Percentiles rank a stretch among this genome's conserved stretches.
These are phyloP conservation scores for Ilyonectria mors-panacis DNA, from an alignment of 2,329 filamentous ascomycete genomes.

Conservation along the genomic window DNA sequence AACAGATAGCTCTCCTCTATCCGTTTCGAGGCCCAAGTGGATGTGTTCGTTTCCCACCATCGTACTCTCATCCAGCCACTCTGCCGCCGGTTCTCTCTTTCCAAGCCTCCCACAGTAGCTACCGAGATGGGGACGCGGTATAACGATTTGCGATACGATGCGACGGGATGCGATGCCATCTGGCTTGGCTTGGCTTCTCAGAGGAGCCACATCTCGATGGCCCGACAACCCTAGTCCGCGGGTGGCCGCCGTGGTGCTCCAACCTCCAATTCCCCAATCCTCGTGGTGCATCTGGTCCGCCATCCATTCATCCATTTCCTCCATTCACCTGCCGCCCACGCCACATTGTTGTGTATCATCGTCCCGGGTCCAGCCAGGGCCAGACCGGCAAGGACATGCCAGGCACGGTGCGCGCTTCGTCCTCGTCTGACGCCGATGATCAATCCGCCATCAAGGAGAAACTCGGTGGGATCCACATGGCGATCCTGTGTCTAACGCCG, in stretches of 20 bases:
- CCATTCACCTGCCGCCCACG: too few species aligned
- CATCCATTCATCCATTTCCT: conserved; percentile 21
- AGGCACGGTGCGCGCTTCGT: conserved; percentile 3
- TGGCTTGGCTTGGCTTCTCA: conserved; percentile 7
- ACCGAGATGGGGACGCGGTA: conserved; percentile 12
- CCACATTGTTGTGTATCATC: too few species aligned
- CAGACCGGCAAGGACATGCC: conserved; percentile 16
- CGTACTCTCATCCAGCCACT: conserved; percentile 20
- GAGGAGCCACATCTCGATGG: conserved; percentile 15
- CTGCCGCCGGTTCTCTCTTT: conserved; percentile 9
- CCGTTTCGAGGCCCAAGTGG: conserved; percentile 26
- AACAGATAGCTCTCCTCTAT: conserved; percentile 25
- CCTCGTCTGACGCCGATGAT: conserved; percentile 14
- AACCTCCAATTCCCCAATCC: not conserved
- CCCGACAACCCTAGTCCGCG: not conserved
- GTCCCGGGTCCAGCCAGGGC: too few species aligned
- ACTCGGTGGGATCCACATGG: conserved; percentile 40
- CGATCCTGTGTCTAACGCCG: conserved; percentile 38
- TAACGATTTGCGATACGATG: conserved; percentile 23
- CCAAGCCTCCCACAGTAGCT: not conserved
- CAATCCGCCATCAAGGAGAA: conserved; percentile 40
- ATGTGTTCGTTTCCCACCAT: conserved; percentile 24
- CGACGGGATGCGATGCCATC: conserved; percentile 17
- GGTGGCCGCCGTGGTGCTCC: not conserved
- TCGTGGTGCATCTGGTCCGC: conserved; percentile 2